Conservation (phyloP, 148 eudicot species). For the Heliosperma pusillum region DNA sequence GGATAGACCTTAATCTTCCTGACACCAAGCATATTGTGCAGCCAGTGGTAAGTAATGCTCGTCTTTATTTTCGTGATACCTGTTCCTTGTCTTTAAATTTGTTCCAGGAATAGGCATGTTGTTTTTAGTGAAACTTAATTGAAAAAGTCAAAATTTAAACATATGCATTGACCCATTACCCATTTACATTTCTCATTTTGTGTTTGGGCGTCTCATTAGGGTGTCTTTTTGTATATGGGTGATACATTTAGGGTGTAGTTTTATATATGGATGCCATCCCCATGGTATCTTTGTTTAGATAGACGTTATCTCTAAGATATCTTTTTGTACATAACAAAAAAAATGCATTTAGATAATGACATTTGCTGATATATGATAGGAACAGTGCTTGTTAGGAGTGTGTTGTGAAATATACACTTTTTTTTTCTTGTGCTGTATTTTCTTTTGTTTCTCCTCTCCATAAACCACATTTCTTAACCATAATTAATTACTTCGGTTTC, state of each 20-base stretch:
- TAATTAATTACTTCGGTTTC: background rate
- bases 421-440: background rate
- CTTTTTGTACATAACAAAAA: too few relatives aligned
- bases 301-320: too few relatives aligned
- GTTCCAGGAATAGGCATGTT: constrained; percentile 24
- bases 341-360: background rate
- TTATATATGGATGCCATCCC: too few relatives aligned
- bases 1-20: constrained; percentile 59
- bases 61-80: background rate
- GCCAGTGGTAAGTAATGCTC: constrained; percentile 48
- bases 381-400: background rate
- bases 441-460: background rate
- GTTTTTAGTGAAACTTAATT: background rate
- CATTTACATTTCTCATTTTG: too few relatives aligned
- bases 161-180: background rate
- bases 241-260: too few relatives aligned
- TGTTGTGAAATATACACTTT: background rate
- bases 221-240: too few relatives aligned
- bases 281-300: too few relatives aligned
- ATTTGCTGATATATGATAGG: background rate
- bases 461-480: background rate
- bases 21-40: constrained; percentile 51
- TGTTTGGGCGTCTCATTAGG: too few relatives aligned
- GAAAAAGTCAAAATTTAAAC: background rate
- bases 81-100: background rate